Conservation (phyloP, 768 basidiomycete genomes). For the Filobasidium floriforme region DNA sequence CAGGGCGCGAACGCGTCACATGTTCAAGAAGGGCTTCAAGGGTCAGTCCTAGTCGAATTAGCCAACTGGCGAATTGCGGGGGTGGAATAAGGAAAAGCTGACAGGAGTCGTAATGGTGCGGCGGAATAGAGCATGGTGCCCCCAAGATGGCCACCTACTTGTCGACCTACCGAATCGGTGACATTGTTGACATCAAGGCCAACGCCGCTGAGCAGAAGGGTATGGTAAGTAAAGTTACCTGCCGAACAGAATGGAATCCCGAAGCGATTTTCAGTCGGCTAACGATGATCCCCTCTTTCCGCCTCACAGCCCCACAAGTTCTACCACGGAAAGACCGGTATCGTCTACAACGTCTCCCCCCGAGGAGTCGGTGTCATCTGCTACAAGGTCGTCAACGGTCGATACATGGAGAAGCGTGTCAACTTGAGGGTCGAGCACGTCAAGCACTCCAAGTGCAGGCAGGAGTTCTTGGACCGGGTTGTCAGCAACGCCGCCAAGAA, state of each 20-base stretch:
- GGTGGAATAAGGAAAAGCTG: neutral
- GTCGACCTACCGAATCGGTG: constrained; percentile 85
- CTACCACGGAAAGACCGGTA: constrained; percentile 79
- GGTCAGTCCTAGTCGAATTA: constrained; percentile 51
- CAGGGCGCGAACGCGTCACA: constrained; percentile 99
- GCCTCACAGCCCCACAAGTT: constrained; percentile 21
- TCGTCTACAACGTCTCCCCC: constrained; percentile 96
- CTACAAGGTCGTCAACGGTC: constrained; percentile 97
- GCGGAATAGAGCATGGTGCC: constrained; percentile 67
- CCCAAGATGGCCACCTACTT: constrained; percentile 88
- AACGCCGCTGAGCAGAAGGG: constrained; percentile 99
- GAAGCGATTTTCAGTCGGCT: neutral
- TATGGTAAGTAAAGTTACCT: constrained; percentile 61
- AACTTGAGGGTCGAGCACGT: constrained; percentile 96
- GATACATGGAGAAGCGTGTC: constrained; percentile 98
- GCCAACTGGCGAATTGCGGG: constrained; percentile 4
- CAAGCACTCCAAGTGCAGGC: constrained; percentile 90
- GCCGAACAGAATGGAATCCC: constrained; percentile 69
- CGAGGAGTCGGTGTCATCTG: constrained; percentile 92
- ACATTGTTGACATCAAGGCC: constrained; percentile 99
- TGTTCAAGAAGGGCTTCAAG: constrained; percentile 99
- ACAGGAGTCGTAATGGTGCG: constrained; percentile 4
- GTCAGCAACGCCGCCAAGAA: constrained; percentile 80
- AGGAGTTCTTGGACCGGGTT: constrained; percentile 94
- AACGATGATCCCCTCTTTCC: neutral